These are phyloP conservation scores for Verticillium albo-atrum DNA, from an alignment of 2,329 filamentous ascomycete species.

Conservation along the genomic window DNA sequence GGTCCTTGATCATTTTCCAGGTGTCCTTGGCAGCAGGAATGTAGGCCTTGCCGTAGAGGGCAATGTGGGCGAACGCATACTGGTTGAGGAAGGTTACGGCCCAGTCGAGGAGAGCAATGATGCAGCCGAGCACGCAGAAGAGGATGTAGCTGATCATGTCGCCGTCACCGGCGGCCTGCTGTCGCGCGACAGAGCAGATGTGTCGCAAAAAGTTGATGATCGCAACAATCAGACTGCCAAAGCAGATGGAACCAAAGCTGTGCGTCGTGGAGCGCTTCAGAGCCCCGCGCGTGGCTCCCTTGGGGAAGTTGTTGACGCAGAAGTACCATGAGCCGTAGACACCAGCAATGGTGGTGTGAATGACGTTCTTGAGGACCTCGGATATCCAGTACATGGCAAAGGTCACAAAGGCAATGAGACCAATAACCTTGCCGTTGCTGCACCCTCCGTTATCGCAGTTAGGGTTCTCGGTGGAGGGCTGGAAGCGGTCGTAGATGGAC, in stretches of 20 bases:
- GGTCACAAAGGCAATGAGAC: conserved; percentile 78
- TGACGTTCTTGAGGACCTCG: conserved; percentile 90
- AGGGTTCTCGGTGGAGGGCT: conserved; percentile 54
- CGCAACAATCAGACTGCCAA: conserved; percentile 82
- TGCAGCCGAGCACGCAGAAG: conserved; percentile 71
- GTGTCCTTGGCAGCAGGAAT: conserved; percentile 83
- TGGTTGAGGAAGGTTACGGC: conserved; percentile 84
- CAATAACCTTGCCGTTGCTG: conserved; percentile 72
- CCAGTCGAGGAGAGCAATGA: conserved; percentile 79
- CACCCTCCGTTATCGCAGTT: conserved; percentile 59
- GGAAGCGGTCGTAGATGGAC: conserved; percentile 78
- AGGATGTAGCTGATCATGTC: conserved; percentile 63
- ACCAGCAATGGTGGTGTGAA: conserved; percentile 82
- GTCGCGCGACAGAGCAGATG: conserved; percentile 70
- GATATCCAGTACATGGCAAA: conserved; percentile 94
- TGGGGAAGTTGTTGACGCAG: conserved; percentile 64
- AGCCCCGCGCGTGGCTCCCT: conserved; percentile 76
- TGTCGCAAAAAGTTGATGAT: conserved; percentile 84
- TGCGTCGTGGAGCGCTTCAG: conserved; percentile 79
- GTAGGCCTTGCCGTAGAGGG: conserved; percentile 86
- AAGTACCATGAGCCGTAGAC: conserved; percentile 96
- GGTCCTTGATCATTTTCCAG: conserved; percentile 86
- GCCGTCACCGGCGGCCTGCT: conserved; percentile 57
- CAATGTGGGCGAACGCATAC: conserved; percentile 90
- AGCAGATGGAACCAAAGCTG: conserved; percentile 85